Percentiles rank a stretch among this genome's conserved stretches.
These are phyloP conservation scores for Verticillium longisporum DNA, from an alignment of 2,329 filamentous ascomycete species.

Conservation along the genomic window DNA sequence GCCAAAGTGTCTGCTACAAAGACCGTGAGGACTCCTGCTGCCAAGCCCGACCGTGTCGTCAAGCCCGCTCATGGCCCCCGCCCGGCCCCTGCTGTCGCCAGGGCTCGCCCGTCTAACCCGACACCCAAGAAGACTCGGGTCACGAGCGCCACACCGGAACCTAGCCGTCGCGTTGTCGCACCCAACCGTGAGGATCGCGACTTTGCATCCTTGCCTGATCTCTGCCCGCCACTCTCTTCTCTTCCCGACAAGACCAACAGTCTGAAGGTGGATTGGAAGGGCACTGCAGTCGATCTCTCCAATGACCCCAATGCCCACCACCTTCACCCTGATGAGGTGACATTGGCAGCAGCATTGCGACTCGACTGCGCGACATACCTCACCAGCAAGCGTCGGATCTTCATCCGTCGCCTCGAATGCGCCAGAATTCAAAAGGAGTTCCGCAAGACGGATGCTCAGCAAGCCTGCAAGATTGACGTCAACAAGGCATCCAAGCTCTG, in stretches of 20 bases:
- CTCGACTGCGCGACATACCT: slow-evolving; percentile 85
- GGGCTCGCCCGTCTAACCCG: slow-evolving; percentile 17
- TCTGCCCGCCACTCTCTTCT: slow-evolving; percentile 61
- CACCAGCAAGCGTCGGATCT: slow-evolving; percentile 88
- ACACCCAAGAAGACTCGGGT: slow-evolving; percentile 15
- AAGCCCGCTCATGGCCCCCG: slow-evolving; percentile 15
- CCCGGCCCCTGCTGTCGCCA: slow-evolving; percentile 6
- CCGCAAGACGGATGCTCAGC: slow-evolving; percentile 90
- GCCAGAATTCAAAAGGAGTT: slow-evolving; percentile 72
- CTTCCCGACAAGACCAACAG: slow-evolving; percentile 61
- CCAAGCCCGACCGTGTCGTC: slow-evolving; percentile 22
- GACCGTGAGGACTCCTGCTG: slow-evolving; percentile 12
- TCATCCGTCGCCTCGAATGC: slow-evolving; percentile 65
- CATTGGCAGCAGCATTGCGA: slow-evolving; percentile 69
- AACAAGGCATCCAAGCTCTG: slow-evolving; percentile 95
- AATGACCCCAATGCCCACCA: slow-evolving; percentile 62
- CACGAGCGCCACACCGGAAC: slow-evolving; percentile 41
- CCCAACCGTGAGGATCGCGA: slow-evolving; percentile 78
- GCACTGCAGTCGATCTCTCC: slow-evolving; percentile 67
- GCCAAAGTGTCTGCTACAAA: slow-evolving; percentile 7
- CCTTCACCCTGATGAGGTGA: slow-evolving; percentile 72
- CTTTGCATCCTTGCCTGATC: slow-evolving; percentile 65
- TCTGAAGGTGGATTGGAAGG: slow-evolving; percentile 85
- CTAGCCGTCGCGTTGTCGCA: slow-evolving; percentile 44
- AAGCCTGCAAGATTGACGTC: slow-evolving; percentile 96